phyloP scores from a whole-genome alignment of 164 flowering plant species.

The Aristolochia fimbriata region DNA sequence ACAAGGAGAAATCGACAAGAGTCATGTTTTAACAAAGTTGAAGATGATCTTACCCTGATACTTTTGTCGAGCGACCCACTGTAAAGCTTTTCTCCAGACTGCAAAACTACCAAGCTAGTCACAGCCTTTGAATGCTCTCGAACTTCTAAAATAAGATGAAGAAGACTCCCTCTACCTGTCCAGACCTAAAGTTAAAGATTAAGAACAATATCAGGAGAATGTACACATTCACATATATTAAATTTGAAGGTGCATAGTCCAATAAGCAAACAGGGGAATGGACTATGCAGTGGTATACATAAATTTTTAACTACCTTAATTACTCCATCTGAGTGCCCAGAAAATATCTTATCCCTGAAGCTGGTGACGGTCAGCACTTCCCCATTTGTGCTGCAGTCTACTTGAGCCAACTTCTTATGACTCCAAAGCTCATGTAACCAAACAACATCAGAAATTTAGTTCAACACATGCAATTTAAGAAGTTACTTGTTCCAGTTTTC shows the following conservation, averaged over 20 bases:
- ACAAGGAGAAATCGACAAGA: background rate
- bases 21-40: background rate
- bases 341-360: conserved; percentile 53
- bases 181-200: conserved; percentile 37
- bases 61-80: conserved; percentile 76
- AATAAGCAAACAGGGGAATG: background rate
- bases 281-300: no score
- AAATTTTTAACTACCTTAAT: conserved; percentile 40
- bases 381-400: conserved; percentile 58
- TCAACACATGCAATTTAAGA: background rate
- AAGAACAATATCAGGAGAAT: conserved; percentile 1
- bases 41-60: conserved; percentile 32
- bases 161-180: conserved; percentile 41
- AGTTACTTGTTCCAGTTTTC: no score
- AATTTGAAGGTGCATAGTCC: background rate
- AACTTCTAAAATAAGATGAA: conserved; percentile 51
- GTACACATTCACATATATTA: background rate
- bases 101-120: conserved; percentile 48
- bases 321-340: conserved; percentile 82
- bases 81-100: conserved; percentile 47
- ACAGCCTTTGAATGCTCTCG: conserved; percentile 68
- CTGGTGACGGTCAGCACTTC: conserved; percentile 50
- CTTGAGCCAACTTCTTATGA: conserved; percentile 57
- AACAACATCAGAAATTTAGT: conserved; percentile 4
- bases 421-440: conserved; percentile 51